phyloP scores from a whole-genome alignment of 1,284 basidiomycete genomes.

The Melampsora americana region DNA sequence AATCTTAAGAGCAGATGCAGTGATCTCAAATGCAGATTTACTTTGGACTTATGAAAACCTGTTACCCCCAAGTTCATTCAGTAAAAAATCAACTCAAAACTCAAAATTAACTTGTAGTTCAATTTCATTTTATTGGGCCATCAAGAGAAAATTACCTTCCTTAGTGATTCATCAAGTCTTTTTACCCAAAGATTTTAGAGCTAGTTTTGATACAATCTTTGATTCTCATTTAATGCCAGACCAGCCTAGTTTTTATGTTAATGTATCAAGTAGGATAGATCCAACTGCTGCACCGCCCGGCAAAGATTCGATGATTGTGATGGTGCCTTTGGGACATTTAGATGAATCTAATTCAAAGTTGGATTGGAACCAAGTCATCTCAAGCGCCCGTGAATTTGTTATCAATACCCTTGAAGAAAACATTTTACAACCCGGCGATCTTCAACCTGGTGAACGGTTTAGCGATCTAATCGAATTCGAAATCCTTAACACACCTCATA shows the following conservation, averaged over 20 bases:
- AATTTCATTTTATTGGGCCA: constrained; percentile 61
- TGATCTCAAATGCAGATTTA: constrained; percentile 61
- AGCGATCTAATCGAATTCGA: constrained; percentile 49
- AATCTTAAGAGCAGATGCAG: constrained; percentile 56
- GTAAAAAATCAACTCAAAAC: constrained; percentile 49
- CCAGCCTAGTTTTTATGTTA: constrained; percentile 61
- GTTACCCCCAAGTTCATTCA: constrained; percentile 54
- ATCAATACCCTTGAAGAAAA: constrained; percentile 48
- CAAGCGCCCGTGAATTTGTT: constrained; percentile 48
- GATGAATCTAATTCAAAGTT: constrained; percentile 33
- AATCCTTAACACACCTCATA: constrained; percentile 53
- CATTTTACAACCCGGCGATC: constrained; percentile 45
- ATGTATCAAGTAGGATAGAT: constrained; percentile 58
- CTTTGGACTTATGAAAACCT: constrained; percentile 60
- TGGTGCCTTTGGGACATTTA: constrained; percentile 56
- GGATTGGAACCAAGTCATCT: constrained; percentile 50
- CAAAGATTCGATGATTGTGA: constrained; percentile 55
- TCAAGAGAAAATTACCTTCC: constrained; percentile 56
- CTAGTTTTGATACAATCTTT: constrained; percentile 60
- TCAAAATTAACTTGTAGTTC: constrained; percentile 57
- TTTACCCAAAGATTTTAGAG: constrained; percentile 52
- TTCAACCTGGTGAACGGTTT: constrained; percentile 45
- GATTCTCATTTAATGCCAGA: constrained; percentile 57
- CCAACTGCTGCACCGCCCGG: constrained; percentile 54
- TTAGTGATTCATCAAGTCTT: constrained; percentile 60